Percentiles rank a stretch among this genome's conserved stretches.
These are phyloP conservation scores for Suillus clintonianus DNA, from an alignment of 768 basidiomycete genomes.

Conservation along the genomic window DNA sequence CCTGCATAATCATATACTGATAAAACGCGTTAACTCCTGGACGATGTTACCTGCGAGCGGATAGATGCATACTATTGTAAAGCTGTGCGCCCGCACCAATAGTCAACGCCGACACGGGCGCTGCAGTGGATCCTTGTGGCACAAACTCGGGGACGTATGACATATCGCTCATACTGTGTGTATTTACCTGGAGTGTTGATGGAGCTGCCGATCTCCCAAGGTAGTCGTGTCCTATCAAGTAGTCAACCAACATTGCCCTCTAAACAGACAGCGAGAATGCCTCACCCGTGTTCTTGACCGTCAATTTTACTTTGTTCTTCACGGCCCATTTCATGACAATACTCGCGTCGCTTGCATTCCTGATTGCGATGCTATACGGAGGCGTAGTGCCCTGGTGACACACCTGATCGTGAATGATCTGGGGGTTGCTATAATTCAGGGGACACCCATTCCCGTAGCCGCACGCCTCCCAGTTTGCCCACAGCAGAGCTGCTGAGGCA, in stretches of 20 bases:
- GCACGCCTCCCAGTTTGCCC: constrained; percentile 25
- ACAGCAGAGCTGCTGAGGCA: constrained; percentile 18
- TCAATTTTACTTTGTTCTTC: constrained; percentile 19
- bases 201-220: constrained; percentile 25
- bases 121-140: constrained; percentile 16
- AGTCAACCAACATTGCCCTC: background rate
- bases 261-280: background rate
- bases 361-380: constrained; percentile 20
- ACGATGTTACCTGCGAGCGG: background rate
- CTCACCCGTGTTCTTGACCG: constrained; percentile 24
- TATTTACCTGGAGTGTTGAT: constrained; percentile 24
- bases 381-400: constrained; percentile 24
- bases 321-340: constrained; percentile 20
- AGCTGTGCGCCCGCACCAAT: constrained; percentile 21
- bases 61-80: constrained; percentile 12
- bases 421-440: constrained; percentile 20
- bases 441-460: constrained; percentile 17
- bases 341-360: constrained; percentile 21
- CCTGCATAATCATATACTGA: constrained; percentile 20
- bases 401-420: constrained; percentile 6
- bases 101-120: constrained; percentile 16
- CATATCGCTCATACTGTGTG: constrained; percentile 16
- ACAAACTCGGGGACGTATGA: constrained; percentile 18
- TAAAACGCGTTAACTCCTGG: background rate
- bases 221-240: constrained; percentile 19